Percentiles rank a stretch among this genome's conserved stretches.
These are phyloP conservation scores for Arthrobotrys sinensis DNA, from an alignment of 2,329 filamentous ascomycete species.

Conservation along the genomic window DNA sequence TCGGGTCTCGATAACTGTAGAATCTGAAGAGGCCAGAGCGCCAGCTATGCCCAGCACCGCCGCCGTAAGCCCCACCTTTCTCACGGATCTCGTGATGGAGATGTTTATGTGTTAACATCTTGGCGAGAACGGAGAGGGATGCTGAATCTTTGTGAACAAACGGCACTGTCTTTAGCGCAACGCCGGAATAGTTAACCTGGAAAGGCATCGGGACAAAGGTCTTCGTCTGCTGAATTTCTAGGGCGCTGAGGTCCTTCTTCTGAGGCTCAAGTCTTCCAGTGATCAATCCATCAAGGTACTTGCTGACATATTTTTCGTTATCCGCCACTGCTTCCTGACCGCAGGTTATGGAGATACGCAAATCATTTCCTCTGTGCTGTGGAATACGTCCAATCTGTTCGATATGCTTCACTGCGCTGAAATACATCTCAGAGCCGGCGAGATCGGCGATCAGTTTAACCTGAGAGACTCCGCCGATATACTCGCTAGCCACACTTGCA, in stretches of 20 bases:
- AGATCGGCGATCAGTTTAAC: slow-evolving; percentile 86
- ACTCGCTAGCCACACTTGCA: slow-evolving; percentile 71
- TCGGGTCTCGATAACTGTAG: slow-evolving; percentile 97
- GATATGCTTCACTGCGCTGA: slow-evolving; percentile 82
- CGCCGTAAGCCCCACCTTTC: slow-evolving; percentile 96
- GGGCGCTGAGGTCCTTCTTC: slow-evolving; percentile 60
- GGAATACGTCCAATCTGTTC: slow-evolving; percentile 69
- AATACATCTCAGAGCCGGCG: slow-evolving; percentile 66
- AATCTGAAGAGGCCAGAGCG: slow-evolving; percentile 91
- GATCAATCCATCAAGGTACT: slow-evolving; percentile 78
- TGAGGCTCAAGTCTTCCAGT: slow-evolving; percentile 64
- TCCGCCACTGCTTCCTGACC: slow-evolving; percentile 78
- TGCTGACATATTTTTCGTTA: slow-evolving; percentile 80
- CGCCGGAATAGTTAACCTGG: slow-evolving; percentile 93
- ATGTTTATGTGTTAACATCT: slow-evolving; percentile 95
- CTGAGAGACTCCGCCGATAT: slow-evolving; percentile 85
- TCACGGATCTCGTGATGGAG: slow-evolving; percentile 97
- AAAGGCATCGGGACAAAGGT: slow-evolving; percentile 95
- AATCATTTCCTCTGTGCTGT: slow-evolving; percentile 14
- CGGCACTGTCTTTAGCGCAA: slow-evolving; percentile 85
- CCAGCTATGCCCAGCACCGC: slow-evolving; percentile 85
- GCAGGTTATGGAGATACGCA: slow-evolving; percentile 86
- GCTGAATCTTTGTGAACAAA: slow-evolving; percentile 84
- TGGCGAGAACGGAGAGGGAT: slow-evolving; percentile 87
- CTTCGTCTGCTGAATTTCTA: slow-evolving; percentile 71